Evolutionary conservation across 1,139 yeast genomes (phyloP), one percentile per base, ranked within the genome.

Genomic region (Suhomyces chickasaworum): DNA sequence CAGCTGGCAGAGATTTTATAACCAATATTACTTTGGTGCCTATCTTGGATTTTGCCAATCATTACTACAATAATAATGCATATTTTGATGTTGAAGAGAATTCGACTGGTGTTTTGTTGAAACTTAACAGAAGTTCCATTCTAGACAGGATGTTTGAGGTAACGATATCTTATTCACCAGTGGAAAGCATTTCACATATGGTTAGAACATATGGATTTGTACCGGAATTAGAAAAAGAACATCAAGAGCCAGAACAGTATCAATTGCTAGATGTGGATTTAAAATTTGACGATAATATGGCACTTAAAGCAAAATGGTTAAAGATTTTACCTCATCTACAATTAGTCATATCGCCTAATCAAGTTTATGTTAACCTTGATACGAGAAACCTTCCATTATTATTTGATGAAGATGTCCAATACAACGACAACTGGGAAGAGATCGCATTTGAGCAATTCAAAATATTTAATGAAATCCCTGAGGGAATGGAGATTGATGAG

Each of bases 41-140:
- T 0, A 53, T 83, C 0, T 58, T 85, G 29, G 93, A 85, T 59
- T 85, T 80, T 69, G 87, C 78, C 4, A 85, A 85, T 57, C 93
- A 85, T 58, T 66, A 64, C 37, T 65, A 62, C 35, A 32, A 50
- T 6, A 64, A 68, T 40, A 84, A 82, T 60, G 78, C 86, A 0
- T 74, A 69, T 53, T 85, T 83, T 63, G 93, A 85, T 59, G 72
- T 83, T 12, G 89, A 84, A 58, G 65, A 73, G 18, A 37, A 46
- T 0, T 73, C 67, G 3, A 63, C 68, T 2, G 86, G 81, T 46
- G 67, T 84, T 2, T 37, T 84, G 0, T 60, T 80, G 39, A 61
- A 64, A 18, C 50, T 67, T 12, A 68, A 68, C 20, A 15, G 45
- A 9, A 49, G 51, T 4, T 36, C 21, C 44, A 54, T 54, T 0